Percentiles rank a stretch among this genome's conserved stretches.
phyloP scores from a whole-genome alignment of 495 filamentous ascomycete species.

The Penicillium cosmopolitanum region DNA sequence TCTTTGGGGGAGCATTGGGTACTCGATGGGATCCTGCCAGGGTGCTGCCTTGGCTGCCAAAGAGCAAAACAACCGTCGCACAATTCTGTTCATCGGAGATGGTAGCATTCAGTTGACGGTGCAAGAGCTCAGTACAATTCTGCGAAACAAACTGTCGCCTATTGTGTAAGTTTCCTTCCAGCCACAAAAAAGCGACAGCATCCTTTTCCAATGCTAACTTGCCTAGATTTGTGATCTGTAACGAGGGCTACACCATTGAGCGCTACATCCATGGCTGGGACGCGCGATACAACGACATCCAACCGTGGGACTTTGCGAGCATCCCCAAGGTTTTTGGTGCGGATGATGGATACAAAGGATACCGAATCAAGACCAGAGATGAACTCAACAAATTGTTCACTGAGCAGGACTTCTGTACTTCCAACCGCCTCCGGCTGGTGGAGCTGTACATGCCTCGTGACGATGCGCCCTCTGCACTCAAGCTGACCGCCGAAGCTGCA shows the following conservation, averaged over 20 bases:
- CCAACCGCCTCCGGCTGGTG: constrained; percentile 63
- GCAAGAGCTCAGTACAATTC: constrained; percentile 87
- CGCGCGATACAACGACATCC: constrained; percentile 78
- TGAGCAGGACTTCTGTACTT: constrained; percentile 63
- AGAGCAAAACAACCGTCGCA: constrained; percentile 63
- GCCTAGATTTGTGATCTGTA: constrained; percentile 61
- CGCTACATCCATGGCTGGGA: constrained; percentile 65
- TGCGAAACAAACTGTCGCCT: constrained; percentile 73
- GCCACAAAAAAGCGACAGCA: too few species aligned
- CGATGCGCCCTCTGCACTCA: constrained; percentile 74
- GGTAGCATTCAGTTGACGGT: constrained; percentile 83
- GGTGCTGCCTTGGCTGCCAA: constrained; percentile 74
- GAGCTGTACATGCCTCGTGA: constrained; percentile 85
- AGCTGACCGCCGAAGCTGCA: constrained; percentile 64
- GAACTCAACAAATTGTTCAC: constrained; percentile 70
- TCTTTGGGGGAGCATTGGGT: constrained; percentile 88
- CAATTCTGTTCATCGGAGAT: constrained; percentile 86
- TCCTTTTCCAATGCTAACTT: not conserved
- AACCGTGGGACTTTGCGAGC: constrained; percentile 70
- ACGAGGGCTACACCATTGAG: constrained; percentile 62
- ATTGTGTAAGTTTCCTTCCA: constrained; percentile 63
- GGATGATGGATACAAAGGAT: constrained; percentile 60
- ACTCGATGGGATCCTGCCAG: constrained; percentile 77
- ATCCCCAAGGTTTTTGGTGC: constrained; percentile 72
- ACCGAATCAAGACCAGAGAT: constrained; percentile 70